phyloP scores from a whole-genome alignment of 768 basidiomycete species.

The Hortiboletus flavorubellus region DNA sequence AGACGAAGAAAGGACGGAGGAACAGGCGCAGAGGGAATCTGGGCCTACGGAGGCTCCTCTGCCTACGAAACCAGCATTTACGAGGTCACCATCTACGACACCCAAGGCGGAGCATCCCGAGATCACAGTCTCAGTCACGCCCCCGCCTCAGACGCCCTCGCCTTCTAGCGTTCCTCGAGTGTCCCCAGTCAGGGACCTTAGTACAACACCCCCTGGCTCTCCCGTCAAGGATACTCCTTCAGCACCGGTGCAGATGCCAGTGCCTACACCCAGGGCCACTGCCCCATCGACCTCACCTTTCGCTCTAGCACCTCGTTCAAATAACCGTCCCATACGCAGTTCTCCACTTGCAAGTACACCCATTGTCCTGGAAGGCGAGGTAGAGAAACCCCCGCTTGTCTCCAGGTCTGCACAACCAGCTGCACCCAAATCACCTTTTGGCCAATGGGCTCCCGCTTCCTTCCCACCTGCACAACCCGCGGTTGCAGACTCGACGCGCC shows the following conservation, averaged over 20 bases:
- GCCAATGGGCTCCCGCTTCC: conserved; percentile 28
- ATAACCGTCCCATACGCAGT: conserved; percentile 59
- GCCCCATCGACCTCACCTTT: conserved; percentile 36
- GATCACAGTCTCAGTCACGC: conserved; percentile 35
- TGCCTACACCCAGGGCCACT: conserved; percentile 15
- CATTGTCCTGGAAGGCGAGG: conserved; percentile 42
- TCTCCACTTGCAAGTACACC: conserved; percentile 67
- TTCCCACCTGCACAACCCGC: conserved; percentile 13
- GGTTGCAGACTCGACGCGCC: conserved; percentile 31
- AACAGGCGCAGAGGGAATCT: conserved; percentile 10
- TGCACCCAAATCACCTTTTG: conserved; percentile 39
- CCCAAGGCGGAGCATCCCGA: conserved; percentile 52
- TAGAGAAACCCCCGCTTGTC: conserved; percentile 9
- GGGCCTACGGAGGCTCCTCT: conserved; percentile 24
- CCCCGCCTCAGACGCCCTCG: conserved; percentile 29
- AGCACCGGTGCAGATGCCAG: conserved; percentile 11
- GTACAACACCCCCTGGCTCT: conserved; percentile 65
- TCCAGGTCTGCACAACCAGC: conserved; percentile 32
- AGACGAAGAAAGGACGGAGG: conserved; percentile 21
- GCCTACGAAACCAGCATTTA: conserved; percentile 34
- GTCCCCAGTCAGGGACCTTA: conserved; percentile 39
- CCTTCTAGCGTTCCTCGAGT: conserved; percentile 19
- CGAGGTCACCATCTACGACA: conserved; percentile 56
- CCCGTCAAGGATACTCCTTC: conserved; percentile 43
- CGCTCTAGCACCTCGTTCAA: conserved; percentile 48